Base-by-base conservation (phyloP, 2,329 filamentous ascomycete genomes). In the Venturiaceae sp. region DNA sequence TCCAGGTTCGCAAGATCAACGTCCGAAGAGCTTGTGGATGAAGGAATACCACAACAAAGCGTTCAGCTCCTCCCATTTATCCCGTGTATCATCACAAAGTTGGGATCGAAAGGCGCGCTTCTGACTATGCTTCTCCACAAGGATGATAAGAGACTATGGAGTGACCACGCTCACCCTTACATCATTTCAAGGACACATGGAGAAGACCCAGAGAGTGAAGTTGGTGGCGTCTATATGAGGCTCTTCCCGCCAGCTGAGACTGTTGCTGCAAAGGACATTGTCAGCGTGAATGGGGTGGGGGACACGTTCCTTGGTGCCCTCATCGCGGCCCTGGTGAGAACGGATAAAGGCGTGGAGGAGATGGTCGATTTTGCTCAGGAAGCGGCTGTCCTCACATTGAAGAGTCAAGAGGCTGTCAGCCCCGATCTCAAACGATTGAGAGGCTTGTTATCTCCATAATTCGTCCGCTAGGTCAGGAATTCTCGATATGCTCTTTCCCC, bases 201-300 rank as follows among this genome's bases (percentile, higher is more conserved):
- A 34, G 68, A 74, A 1, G 77, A 77, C 13, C 76, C 77, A 2
- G 36, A 28, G 53, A 28, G 14, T 5, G 76, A 86, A 0, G 84
- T 79, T 0, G 76, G 91, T 0, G 92, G 92, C 0, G 79, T 96
- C 2, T 96, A 96, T 67, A 91, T 96, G 85, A 74, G 84, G 5
- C 69, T 86, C 0, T 75, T 90, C 69, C 83, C 88, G 0, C 77
- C 87, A 0, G 82, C 81, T 0, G 84, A 88, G 68, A 73, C 76
- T 16, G 79, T 96, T 5, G 60, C 65, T 2, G 71, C 75, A 0
- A 73, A 80, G 21, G 83, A 94, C 28, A 79, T 95, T 1, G 84
- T 92, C 1, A 96, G 90, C 52, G 92, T 97, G 9, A 97, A 97
- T 69, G 94, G 92, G 0, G 91, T 90, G 2, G 94, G 94, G 0